A percentile compares a stretch with the other conserved stretches of the same genome.
phyloP scores from a whole-genome alignment of 2,329 filamentous ascomycete species.

The Apiospora hydei region DNA sequence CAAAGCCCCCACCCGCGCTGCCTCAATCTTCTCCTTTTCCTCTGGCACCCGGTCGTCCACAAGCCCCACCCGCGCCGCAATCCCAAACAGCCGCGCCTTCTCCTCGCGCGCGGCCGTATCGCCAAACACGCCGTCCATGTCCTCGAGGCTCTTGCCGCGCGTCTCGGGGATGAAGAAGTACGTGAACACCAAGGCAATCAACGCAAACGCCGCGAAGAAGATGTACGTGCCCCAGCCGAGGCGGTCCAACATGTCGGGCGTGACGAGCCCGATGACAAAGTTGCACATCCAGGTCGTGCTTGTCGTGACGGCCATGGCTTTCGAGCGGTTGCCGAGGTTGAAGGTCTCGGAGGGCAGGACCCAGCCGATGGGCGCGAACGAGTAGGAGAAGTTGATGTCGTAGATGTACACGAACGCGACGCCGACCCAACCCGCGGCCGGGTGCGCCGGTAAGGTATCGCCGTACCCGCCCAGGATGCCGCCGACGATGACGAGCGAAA shows the following conservation, averaged over 20 bases:
- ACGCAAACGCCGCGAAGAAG: constrained; percentile 65
- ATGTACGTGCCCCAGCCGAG: constrained; percentile 62
- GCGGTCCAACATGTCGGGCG: constrained; percentile 62
- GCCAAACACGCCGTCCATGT: constrained; percentile 60
- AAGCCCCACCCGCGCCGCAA: constrained; percentile 16
- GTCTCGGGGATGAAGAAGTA: constrained; percentile 67
- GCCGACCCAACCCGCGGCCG: constrained; percentile 63
- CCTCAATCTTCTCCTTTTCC: constrained; percentile 4
- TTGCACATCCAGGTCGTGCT: constrained; percentile 66
- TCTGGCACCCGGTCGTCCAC: not conserved
- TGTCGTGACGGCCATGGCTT: constrained; percentile 66
- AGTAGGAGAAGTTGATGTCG: constrained; percentile 47
- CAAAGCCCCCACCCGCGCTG: not conserved
- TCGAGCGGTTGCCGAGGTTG: constrained; percentile 62
- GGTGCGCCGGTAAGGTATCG: constrained; percentile 52
- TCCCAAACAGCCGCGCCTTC: constrained; percentile 29
- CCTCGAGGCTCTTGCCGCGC: constrained; percentile 59
- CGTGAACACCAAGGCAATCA: constrained; percentile 56
- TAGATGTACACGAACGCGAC: constrained; percentile 67
- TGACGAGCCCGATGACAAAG: constrained; percentile 36
- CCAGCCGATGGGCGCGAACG: constrained; percentile 58
- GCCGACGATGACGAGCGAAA: constrained; percentile 64
- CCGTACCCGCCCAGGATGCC: constrained; percentile 59
- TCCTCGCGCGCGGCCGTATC: constrained; percentile 47
- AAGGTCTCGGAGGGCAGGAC: constrained; percentile 66